A percentile compares a stretch with the other conserved stretches of the same genome.
Conservation (phyloP, 2,329 filamentous ascomycete species). For the Arthrobotrys pseudoclavata region DNA sequence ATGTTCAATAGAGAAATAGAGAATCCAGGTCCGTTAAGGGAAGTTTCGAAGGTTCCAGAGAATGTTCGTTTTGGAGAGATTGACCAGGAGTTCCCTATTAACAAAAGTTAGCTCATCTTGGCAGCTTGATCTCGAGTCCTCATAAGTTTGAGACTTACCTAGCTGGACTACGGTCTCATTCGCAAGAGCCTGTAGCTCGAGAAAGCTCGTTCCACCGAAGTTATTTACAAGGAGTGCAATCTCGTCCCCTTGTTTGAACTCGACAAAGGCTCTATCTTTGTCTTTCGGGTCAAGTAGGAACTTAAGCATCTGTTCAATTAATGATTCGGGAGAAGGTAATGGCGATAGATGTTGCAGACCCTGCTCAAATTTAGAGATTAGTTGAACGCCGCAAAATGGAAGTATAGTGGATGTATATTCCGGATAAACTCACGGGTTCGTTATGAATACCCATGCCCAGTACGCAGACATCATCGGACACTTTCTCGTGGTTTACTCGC, state of each 20-base stretch:
- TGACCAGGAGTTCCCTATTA: slow-evolving; percentile 69
- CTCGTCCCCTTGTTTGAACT: slow-evolving; percentile 74
- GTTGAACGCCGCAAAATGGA: neutral
- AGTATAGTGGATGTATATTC: neutral
- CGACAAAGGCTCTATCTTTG: slow-evolving; percentile 78
- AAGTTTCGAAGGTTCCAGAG: slow-evolving; percentile 79
- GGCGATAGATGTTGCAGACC: slow-evolving; percentile 70
- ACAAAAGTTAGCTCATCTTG: slow-evolving; percentile 2
- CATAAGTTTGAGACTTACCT: slow-evolving; percentile 9
- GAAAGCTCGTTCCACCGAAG: slow-evolving; percentile 78
- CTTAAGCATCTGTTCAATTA: slow-evolving; percentile 77
- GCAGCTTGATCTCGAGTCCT: neutral
- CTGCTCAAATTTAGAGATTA: slow-evolving; percentile 17
- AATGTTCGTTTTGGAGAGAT: slow-evolving; percentile 75
- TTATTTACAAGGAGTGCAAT: slow-evolving; percentile 81
- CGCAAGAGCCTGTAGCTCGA: slow-evolving; percentile 80
- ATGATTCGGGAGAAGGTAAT: slow-evolving; percentile 70
- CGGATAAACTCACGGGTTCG: slow-evolving; percentile 69
- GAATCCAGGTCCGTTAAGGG: slow-evolving; percentile 79
- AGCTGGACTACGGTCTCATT: slow-evolving; percentile 78
- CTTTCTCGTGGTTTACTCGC: slow-evolving; percentile 67
- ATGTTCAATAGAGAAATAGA: slow-evolving; percentile 77
- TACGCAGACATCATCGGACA: slow-evolving; percentile 70
- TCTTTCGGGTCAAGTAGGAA: slow-evolving; percentile 76
- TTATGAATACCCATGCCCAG: slow-evolving; percentile 85